Evolutionary conservation across 2,329 filamentous ascomycete species (phyloP).

Genomic region (Bipolaris bicolor): DNA sequence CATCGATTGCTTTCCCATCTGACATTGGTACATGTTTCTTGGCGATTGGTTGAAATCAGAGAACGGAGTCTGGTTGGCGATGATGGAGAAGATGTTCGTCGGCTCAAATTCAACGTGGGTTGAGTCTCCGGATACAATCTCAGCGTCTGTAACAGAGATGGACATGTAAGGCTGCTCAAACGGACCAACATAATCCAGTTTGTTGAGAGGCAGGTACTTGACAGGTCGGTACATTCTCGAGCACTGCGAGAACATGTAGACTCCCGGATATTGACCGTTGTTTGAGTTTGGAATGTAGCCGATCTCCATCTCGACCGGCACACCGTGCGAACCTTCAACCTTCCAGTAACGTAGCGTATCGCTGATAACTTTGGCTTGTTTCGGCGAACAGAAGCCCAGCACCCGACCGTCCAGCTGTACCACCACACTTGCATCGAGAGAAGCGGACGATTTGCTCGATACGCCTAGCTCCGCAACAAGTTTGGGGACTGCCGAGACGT

Average conservation of each 20-base stretch:
- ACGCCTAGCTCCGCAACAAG: conserved; percentile 82
- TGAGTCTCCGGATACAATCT: conserved; percentile 84
- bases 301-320: conserved; percentile 86
- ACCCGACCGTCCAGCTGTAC: conserved; percentile 91
- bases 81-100: conserved; percentile 95
- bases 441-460: conserved; percentile 74
- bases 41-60: conserved; percentile 99
- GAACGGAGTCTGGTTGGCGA: conserved; percentile 98
- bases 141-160: conserved; percentile 87
- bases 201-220: conserved; percentile 86
- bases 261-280: conserved; percentile 92
- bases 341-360: conserved; percentile 95
- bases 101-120: conserved; percentile 94
- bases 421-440: conserved; percentile 81
- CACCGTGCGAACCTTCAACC: conserved; percentile 79
- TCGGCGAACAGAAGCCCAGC: conserved; percentile 86
- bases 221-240: conserved; percentile 88
- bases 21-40: conserved; percentile 91
- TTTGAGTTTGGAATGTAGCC: conserved; percentile 87
- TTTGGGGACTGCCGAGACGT: conserved; percentile 75
- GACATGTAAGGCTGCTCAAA: conserved; percentile 99
- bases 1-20: conserved; percentile 97
- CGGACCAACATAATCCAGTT: conserved; percentile 86
- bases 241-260: conserved; percentile 89
- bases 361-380: conserved; percentile 78